A percentile compares a stretch with the other conserved stretches of the same genome.
Conservation (phyloP, 2,329 filamentous ascomycete species). For the Colletotrichum lindemuthianum region DNA sequence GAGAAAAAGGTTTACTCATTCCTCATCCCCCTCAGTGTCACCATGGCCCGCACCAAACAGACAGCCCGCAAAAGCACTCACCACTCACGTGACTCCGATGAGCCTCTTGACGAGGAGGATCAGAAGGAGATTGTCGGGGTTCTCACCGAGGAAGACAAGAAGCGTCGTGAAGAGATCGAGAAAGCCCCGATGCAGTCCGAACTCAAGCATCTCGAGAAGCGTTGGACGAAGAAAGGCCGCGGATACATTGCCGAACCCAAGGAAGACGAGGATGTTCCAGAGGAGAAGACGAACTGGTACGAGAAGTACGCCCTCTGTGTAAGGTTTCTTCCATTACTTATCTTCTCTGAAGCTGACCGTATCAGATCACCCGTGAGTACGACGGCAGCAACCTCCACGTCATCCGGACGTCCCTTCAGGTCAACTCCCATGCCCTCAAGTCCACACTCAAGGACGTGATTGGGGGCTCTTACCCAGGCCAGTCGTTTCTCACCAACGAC, state of each 20-base stretch:
- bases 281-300: constrained; percentile 44
- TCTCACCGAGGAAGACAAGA: constrained; percentile 38
- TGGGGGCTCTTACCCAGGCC: constrained; percentile 39
- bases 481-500: constrained; percentile 39
- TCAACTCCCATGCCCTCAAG: constrained; percentile 41
- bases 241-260: constrained; percentile 43
- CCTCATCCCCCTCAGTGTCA: background rate
- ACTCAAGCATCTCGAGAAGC: constrained; percentile 47
- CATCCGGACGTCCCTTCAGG: constrained; percentile 33
- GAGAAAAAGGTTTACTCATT: too few species aligned
- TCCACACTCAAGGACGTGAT: constrained; percentile 39
- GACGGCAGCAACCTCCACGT: constrained; percentile 35
- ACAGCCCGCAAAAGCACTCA: background rate
- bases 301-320: constrained; percentile 44
- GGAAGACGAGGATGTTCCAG: constrained; percentile 42
- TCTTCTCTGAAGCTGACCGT: background rate
- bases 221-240: constrained; percentile 42
- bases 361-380: constrained; percentile 37
- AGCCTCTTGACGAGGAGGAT: constrained; percentile 36
- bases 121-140: constrained; percentile 31
- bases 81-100: background rate
- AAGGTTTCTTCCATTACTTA: background rate
- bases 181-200: constrained; percentile 42
- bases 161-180: constrained; percentile 39
- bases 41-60: constrained; percentile 23